These are phyloP conservation scores for cucumber (Cucumis sativus) DNA, from an alignment of 306 rosid genomes.

Conservation along the genomic window DNA sequence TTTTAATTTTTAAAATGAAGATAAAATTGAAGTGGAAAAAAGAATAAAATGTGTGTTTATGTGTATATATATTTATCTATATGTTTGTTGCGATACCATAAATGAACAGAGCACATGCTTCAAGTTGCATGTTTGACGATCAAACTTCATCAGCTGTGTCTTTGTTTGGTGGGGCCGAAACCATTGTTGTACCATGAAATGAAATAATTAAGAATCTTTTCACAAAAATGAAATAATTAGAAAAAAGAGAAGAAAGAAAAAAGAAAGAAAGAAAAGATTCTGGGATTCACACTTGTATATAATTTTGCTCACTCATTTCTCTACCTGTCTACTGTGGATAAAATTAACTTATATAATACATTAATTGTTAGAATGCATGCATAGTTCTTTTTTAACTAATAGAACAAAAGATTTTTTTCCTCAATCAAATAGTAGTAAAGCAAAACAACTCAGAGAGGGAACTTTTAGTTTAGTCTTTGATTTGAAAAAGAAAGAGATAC, in stretches of 20 bases:
- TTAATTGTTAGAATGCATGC: too few relatives aligned
- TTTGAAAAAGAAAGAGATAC: too few relatives aligned
- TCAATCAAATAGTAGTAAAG: too few relatives aligned
- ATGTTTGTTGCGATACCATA: neutral
- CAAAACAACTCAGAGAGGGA: too few relatives aligned
- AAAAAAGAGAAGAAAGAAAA: neutral
- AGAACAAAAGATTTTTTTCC: too few relatives aligned
- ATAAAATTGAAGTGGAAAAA: neutral
- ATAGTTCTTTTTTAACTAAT: too few relatives aligned
- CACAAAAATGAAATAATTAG: neutral
- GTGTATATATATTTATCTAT: neutral
- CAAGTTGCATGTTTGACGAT: neutral
- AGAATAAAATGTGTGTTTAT: neutral
- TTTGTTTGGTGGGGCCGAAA: neutral
- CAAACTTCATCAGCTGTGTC: neutral
- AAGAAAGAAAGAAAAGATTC: neutral
- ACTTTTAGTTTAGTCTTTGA: too few relatives aligned
- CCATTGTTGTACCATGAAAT: neutral
- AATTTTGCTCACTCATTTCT: neutral
- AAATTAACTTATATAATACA: neutral
- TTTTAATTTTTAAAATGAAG: too few relatives aligned
- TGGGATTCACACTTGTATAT: neutral
- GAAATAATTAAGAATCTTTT: neutral
- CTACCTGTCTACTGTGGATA: neutral
- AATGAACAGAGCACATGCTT: neutral